Conservation (phyloP, 2,329 filamentous ascomycete genomes). For the Lecanicillium sp. region DNA sequence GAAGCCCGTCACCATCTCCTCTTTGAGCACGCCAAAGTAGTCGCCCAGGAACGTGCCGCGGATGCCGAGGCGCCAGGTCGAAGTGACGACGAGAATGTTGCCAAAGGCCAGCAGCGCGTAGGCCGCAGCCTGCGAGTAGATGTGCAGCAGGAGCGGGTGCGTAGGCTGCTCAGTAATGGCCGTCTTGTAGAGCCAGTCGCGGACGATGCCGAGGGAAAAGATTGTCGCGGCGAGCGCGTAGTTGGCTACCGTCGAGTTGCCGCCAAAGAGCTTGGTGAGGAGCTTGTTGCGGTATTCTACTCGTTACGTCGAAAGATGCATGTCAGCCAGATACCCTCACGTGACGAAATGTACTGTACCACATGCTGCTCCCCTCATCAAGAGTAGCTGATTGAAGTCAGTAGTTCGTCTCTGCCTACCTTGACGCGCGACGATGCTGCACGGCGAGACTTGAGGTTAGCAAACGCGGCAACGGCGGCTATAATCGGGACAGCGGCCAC, state of each 20-base stretch:
- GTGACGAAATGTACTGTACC: no score
- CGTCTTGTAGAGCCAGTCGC: conserved; percentile 80
- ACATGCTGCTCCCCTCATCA: no score
- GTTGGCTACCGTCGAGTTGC: conserved; percentile 72
- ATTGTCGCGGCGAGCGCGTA: conserved; percentile 84
- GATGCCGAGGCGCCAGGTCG: conserved; percentile 86
- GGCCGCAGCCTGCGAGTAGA: conserved; percentile 54
- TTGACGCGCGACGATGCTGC: conserved; percentile 73
- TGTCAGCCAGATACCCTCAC: no score
- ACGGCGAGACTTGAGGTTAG: conserved; percentile 22
- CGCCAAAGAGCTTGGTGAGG: conserved; percentile 79
- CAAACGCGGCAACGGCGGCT: conserved; percentile 8
- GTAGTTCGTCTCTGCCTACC: conserved; percentile 38
- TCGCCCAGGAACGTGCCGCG: conserved; percentile 96
- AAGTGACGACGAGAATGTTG: conserved; percentile 78
- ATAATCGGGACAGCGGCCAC: conserved; percentile 27
- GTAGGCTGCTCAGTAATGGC: conserved; percentile 71
- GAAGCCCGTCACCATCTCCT: conserved; percentile 86
- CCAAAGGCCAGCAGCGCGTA: conserved; percentile 65
- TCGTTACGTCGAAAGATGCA: conserved; percentile 9
- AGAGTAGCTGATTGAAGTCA: neutral
- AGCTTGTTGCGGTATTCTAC: conserved; percentile 86
- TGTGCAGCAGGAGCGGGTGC: conserved; percentile 61
- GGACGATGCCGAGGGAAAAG: conserved; percentile 83
- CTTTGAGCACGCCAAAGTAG: conserved; percentile 98